phyloP scores from a whole-genome alignment of 768 basidiomycete species.

The Boletus coccyginus region DNA sequence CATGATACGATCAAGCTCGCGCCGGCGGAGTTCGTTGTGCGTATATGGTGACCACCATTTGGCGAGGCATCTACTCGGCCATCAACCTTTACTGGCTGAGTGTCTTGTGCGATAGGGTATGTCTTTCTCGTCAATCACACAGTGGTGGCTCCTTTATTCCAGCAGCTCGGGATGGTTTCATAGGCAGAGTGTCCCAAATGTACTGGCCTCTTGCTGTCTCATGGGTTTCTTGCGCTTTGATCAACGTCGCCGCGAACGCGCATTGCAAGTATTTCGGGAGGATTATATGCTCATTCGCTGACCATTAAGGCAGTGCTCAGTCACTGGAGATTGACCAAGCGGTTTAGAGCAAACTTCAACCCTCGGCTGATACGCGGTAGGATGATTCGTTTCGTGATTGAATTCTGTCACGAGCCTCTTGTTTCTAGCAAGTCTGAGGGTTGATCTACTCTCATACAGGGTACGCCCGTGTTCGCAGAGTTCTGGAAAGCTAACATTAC shows the following conservation, averaged over 20 bases:
- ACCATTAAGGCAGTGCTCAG: constrained; percentile 12
- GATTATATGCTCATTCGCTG: background rate
- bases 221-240: constrained; percentile 28
- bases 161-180: constrained; percentile 15
- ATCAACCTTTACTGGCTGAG: constrained; percentile 36
- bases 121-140: background rate
- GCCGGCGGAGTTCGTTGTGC: constrained; percentile 12
- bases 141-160: background rate
- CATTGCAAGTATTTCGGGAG: constrained; percentile 14
- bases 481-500: background rate
- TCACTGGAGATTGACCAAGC: constrained; percentile 26
- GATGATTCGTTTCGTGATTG: background rate
- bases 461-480: constrained; percentile 1
- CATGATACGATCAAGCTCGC: constrained; percentile 22
- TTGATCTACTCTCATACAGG: constrained; percentile 20
- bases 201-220: constrained; percentile 22
- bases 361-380: constrained; percentile 40
- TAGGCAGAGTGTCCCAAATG: background rate
- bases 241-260: constrained; percentile 23
- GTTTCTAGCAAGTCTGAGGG: constrained; percentile 23
- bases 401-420: constrained; percentile 4
- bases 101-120: constrained; percentile 28
- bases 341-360: constrained; percentile 38
- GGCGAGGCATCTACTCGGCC: constrained; percentile 34
- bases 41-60: constrained; percentile 29